A percentile compares a stretch with the other conserved stretches of the same genome.
phyloP scores from a whole-genome alignment of 163 green algal genomes.

The Scenedesmus sp. region DNA sequence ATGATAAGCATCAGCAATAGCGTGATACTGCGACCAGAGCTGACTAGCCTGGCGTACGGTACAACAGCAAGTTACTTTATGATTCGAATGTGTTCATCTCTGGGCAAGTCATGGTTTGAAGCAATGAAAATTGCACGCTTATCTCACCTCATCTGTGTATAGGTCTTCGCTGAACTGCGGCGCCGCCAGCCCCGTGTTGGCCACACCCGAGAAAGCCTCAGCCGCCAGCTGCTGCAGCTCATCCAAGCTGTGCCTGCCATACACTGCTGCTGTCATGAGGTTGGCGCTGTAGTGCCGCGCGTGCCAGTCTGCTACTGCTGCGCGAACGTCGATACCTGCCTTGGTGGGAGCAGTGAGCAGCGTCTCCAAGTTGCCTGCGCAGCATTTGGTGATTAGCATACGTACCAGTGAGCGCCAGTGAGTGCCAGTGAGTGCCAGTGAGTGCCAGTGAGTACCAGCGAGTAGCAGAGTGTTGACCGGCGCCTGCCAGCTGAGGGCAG shows the following conservation, averaged over 20 bases:
- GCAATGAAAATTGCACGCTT: neutral
- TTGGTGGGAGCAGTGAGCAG: constrained; percentile 73
- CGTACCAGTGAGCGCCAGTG: too few relatives aligned
- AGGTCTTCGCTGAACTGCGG: constrained; percentile 46
- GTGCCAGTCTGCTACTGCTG: constrained; percentile 78
- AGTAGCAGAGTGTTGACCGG: too few relatives aligned
- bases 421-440: too few relatives aligned
- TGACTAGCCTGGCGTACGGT: too few relatives aligned
- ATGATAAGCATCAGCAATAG: neutral
- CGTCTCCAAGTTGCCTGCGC: constrained; percentile 67
- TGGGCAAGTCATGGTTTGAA: too few relatives aligned
- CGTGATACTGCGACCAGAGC: neutral
- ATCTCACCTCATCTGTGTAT: constrained; percentile 28
- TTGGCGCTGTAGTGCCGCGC: constrained; percentile 71
- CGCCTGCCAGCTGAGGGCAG: too few relatives aligned
- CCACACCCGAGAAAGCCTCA: constrained; percentile 68
- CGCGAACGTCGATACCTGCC: constrained; percentile 70
- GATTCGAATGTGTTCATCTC: too few relatives aligned
- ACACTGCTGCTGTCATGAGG: constrained; percentile 69
- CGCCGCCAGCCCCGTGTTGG: constrained; percentile 54
- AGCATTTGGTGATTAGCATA: too few relatives aligned
- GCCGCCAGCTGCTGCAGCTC: constrained; percentile 81
- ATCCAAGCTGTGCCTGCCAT: constrained; percentile 73
- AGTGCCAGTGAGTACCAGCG: too few relatives aligned
- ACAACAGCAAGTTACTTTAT: too few relatives aligned